phyloP scores from a whole-genome alignment of 208 protist genomes.

The Crithidia bombi region DNA sequence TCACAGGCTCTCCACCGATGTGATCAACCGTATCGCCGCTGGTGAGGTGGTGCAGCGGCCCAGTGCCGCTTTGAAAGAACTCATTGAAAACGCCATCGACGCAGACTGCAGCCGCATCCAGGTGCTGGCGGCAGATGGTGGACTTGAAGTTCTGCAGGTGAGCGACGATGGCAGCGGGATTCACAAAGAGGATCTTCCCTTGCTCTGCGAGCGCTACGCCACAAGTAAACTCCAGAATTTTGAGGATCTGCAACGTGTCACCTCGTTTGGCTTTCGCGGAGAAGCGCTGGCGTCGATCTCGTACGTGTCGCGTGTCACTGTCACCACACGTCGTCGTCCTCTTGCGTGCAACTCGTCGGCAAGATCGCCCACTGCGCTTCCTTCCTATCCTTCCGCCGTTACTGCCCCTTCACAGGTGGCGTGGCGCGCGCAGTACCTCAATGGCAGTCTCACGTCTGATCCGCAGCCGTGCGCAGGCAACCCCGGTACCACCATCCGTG shows the following conservation, averaged over 20 bases:
- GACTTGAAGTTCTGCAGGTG: constrained; percentile 97
- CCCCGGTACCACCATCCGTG: constrained; percentile 84
- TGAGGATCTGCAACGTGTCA: constrained; percentile 87
- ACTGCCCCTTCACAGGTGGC: constrained; percentile 30
- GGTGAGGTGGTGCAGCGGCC: constrained; percentile 99
- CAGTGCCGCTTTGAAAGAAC: constrained; percentile 97
- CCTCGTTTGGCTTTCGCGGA: constrained; percentile 93
- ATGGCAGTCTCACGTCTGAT: constrained; percentile 94
- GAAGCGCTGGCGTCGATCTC: constrained; percentile 91
- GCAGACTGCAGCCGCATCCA: constrained; percentile 92
- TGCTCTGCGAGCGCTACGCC: constrained; percentile 98
- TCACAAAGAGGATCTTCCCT: constrained; percentile 90
- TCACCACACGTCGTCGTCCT: constrained; percentile 60
- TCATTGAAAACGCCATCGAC: constrained; percentile 98
- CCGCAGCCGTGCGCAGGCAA: constrained; percentile 80
- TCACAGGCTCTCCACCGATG: constrained; percentile 87
- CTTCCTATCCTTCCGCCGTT: background rate
- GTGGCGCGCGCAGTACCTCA: constrained; percentile 69
- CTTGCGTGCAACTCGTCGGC: background rate
- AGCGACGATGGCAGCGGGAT: constrained; percentile 98
- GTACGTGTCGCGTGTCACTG: constrained; percentile 78
- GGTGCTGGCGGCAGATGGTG: constrained; percentile 91
- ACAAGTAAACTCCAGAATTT: constrained; percentile 94
- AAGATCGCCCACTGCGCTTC: background rate
- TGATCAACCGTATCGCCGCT: constrained; percentile 98